Base-by-base conservation (phyloP, 2,329 filamentous ascomycete species). In the Penicillium nordicum region DNA sequence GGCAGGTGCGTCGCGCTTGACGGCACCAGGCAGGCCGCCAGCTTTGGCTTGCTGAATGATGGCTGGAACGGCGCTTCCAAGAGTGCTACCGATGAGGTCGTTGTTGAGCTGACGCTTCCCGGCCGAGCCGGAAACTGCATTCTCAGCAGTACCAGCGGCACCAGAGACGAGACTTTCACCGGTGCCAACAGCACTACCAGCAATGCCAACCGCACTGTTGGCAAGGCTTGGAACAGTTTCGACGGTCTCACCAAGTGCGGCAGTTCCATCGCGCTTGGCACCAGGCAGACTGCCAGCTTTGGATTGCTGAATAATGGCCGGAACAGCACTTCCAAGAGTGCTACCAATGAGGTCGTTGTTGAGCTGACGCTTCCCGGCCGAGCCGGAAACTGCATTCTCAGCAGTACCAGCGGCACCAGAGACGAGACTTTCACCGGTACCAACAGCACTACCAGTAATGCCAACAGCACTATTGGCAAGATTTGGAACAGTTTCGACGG, bases 111-210 rank as follows among this genome's bases (percentile, higher is more conserved):
- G 11, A 27, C 45, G 45, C 16, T 48, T 48, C 5, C 10, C 4
- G 1, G 32, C 6, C 3, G 18, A 1, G 3, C 32, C 16, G 14
- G 51, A 36, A 14, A 58, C 55, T 3, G 51, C 29, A 18, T 43
- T 50, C 29, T 66, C 59, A 5, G 57, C 64, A 10, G 63, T 62
- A 14, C 55, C 32, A 16, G 32, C 32, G 14, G 6, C 32, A 34
- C 32, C 32, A 34, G 32, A 52, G 14, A 42, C 34, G 4, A 57
- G 57, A 40, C 51, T 63, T 48, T 61, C 59, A 1, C 36, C 60
- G 10, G 63, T 62, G 23, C 62, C 60, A n/a, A 53, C 60, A 23
- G 51, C 55, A 12, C 56, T 57, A 8, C 57, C 58, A 30, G 41
- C 53, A 11, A 59, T 54, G 3, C 50, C 32, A 37, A 57, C 32